Base-by-base conservation (phyloP, 2,329 filamentous ascomycete genomes). In the Fusarium proliferatum region DNA sequence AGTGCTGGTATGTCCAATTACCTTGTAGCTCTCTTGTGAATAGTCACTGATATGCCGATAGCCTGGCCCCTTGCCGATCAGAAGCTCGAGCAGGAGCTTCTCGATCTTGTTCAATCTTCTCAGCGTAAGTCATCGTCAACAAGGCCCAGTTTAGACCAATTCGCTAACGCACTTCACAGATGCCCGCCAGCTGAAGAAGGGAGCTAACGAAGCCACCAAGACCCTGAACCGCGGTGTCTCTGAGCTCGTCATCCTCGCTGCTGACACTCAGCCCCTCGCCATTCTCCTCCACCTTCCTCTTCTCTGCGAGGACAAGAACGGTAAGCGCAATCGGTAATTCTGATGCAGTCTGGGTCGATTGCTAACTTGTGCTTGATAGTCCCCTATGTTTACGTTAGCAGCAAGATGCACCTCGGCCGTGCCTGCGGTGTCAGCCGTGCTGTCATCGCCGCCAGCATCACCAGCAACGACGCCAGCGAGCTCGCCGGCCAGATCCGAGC, bases 241-340 rank as follows among this genome's bases (percentile, higher is more conserved):
- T 77, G 96, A 98, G 86, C 87, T 98, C 74, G 92, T 97, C 80
- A 89, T 98, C 77, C 90, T 98, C 61, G 94, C 95, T 53, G 95
- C 94, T 73, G 96, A 98, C 82, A 96, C 94, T 78, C 89, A 90
- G 66, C 95, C 95, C 46, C 88, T 98, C 58, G 93, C 94, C 60
- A 98, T 98, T 76, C 88, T 97, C 55, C 89, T 97, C 68, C 95
- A 97, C 85, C 87, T 98, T 48, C 96, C 96, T 36, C 91, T 98
- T 33, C 90, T 98, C 59, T 92, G 92, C 82, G 95, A 98, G 84
- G 92, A 94, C 85, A 93, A 93, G 87, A 90, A 90, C 83, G 85
- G 76, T 78, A 51, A 69, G 76, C 36, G 21, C 49, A 67, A 62
- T 58, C 43, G 30, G 49, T 38, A 39, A 23, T 16, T 8, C 7